Evolutionary conservation across 202 grass and related monocot species (phyloP).

Genomic region (Dendrocalamus latiflorus): DNA sequence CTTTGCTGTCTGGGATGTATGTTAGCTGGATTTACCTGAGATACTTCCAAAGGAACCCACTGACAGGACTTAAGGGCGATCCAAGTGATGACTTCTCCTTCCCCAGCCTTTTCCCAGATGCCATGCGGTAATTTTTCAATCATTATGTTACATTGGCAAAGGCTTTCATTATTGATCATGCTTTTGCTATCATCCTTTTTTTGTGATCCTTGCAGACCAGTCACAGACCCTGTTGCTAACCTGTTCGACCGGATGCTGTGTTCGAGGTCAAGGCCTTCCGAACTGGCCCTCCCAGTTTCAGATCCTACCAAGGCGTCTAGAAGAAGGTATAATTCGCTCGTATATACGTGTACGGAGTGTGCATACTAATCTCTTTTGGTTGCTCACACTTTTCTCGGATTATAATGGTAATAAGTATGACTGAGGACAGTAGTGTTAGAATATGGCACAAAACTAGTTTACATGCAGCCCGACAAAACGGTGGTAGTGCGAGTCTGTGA

Average conservation of each 20-base stretch:
- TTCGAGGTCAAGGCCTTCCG: slow-evolving; percentile 64
- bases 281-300: slow-evolving; percentile 66
- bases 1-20: slow-evolving; percentile 79
- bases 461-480: not conserved
- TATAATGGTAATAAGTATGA: not conserved
- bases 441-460: not conserved
- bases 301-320: slow-evolving; percentile 78
- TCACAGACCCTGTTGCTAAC: slow-evolving; percentile 82
- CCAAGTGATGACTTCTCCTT: slow-evolving; percentile 97
- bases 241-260: slow-evolving; percentile 69
- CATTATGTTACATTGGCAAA: not conserved
- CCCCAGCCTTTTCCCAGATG: slow-evolving; percentile 89
- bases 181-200: not conserved
- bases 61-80: slow-evolving; percentile 91
- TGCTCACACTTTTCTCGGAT: not conserved
- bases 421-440: not conserved
- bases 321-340: slow-evolving; percentile 53
- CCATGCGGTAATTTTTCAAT: slow-evolving; percentile 57
- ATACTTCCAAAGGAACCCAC: slow-evolving; percentile 87
- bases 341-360: not conserved
- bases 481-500: not conserved
- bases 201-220: slow-evolving; percentile 51
- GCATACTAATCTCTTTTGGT: not conserved
- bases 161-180: not conserved
- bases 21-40: slow-evolving; percentile 97